These are phyloP conservation scores for Plasmodium billcollinsi DNA, from an alignment of 169 alveolate genomes.

Conservation along the genomic window DNA sequence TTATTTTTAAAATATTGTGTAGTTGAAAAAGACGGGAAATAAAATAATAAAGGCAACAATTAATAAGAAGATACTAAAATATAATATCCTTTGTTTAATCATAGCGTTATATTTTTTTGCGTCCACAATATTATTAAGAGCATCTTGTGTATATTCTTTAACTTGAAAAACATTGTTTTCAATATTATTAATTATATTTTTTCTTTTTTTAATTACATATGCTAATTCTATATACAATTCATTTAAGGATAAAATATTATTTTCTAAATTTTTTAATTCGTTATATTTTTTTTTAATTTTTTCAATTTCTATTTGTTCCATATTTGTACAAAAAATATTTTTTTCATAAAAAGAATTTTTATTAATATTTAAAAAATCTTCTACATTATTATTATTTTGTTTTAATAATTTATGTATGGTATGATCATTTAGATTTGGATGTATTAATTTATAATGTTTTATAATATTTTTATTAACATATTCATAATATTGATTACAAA, in stretches of 20 bases:
- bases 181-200: constrained; percentile 35
- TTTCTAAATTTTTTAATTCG: constrained; percentile 38
- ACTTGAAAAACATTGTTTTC: constrained; percentile 51
- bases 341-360: constrained; percentile 5
- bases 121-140: constrained; percentile 28
- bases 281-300: constrained; percentile 46
- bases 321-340: constrained; percentile 1
- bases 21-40: constrained; percentile 50
- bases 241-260: constrained; percentile 31
- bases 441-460: constrained; percentile 42
- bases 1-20: constrained; percentile 5
- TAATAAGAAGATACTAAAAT: constrained; percentile 54
- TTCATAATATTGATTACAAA: constrained; percentile 59
- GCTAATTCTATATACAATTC: constrained; percentile 58
- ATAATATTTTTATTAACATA: constrained; percentile 44
- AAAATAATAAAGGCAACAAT: constrained; percentile 45
- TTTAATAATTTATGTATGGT: constrained; percentile 20
- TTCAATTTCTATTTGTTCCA: constrained; percentile 37
- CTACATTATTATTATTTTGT: constrained; percentile 14
- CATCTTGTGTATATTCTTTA: constrained; percentile 63
- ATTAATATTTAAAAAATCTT: constrained; percentile 30
- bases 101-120: constrained; percentile 44
- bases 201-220: constrained; percentile 56
- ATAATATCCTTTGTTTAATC: constrained; percentile 22
- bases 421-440: constrained; percentile 32